Conservation (phyloP, 345 rosid genomes). For the Gossypium herbaceum region DNA sequence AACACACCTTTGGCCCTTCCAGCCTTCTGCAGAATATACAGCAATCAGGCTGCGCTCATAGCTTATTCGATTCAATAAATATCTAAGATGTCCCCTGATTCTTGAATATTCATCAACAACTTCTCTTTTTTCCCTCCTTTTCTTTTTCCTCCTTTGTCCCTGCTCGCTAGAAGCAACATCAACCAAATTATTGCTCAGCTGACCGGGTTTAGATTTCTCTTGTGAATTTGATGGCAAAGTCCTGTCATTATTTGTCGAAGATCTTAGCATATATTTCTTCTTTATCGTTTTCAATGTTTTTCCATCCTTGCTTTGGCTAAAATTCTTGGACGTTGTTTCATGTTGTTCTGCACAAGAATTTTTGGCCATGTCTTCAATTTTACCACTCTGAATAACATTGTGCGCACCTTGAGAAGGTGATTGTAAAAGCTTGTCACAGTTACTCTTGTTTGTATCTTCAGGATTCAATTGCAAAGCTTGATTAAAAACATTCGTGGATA, state of each 20-base stretch:
- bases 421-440: conserved; percentile 13
- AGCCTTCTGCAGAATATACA: conserved; percentile 93
- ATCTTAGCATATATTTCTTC: conserved; percentile 35
- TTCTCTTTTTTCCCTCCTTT: conserved; percentile 14
- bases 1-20: conserved; percentile 92
- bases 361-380: conserved; percentile 12
- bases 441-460: conserved; percentile 3
- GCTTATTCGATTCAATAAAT: conserved; percentile 61
- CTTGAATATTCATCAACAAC: conserved; percentile 63
- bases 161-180: conserved; percentile 28
- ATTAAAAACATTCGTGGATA: background rate
- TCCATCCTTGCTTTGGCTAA: conserved; percentile 25
- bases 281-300: conserved; percentile 30
- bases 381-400: conserved; percentile 14
- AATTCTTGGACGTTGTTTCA: conserved; percentile 17
- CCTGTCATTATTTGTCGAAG: conserved; percentile 38
- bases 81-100: conserved; percentile 65
- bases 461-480: conserved; percentile 15
- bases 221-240: conserved; percentile 39
- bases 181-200: conserved; percentile 26
- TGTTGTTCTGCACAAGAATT: conserved; percentile 13
- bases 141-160: conserved; percentile 35
- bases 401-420: conserved; percentile 13
- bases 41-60: conserved; percentile 78
- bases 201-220: conserved; percentile 35